These are phyloP conservation scores for Puya raimondii DNA, from an alignment of 176 grass and related monocot genomes.

Conservation along the genomic window DNA sequence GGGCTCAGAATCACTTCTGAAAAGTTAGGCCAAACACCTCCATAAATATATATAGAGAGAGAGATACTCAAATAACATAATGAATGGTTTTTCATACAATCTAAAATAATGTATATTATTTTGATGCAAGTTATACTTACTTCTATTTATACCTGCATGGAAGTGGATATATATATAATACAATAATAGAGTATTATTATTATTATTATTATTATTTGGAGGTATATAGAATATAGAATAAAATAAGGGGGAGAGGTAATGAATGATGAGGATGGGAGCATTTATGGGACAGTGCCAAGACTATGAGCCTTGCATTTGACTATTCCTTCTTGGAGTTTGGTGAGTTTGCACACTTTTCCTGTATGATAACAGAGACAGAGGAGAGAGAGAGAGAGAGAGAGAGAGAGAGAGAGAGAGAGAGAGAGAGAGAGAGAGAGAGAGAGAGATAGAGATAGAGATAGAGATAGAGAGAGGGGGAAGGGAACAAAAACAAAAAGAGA, in stretches of 20 bases:
- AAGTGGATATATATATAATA: no score
- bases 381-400: not conserved
- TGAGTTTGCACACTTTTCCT: slow-evolving; percentile 20
- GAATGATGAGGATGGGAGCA: not conserved
- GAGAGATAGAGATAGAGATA: not conserved
- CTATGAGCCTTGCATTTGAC: slow-evolving; percentile 17
- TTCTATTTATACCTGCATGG: no score
- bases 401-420: not conserved
- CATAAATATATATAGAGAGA: no score
- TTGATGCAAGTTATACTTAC: no score
- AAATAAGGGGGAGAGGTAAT: not conserved
- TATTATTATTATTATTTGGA: no score
- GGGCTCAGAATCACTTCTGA: no score
- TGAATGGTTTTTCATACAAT: no score
- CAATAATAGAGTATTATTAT: no score
- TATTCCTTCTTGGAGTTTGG: slow-evolving; percentile 25
- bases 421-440: not conserved
- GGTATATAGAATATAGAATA: no score
- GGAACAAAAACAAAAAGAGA: not conserved
- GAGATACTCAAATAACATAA: no score
- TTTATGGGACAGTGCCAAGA: slow-evolving; percentile 26
- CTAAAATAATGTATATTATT: no score
- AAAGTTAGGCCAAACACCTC: no score
- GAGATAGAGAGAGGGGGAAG: not conserved
- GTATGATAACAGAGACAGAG: not conserved